These are phyloP conservation scores for Leishmania tarentolae DNA, from an alignment of 208 protist species.

Conservation along the genomic window DNA sequence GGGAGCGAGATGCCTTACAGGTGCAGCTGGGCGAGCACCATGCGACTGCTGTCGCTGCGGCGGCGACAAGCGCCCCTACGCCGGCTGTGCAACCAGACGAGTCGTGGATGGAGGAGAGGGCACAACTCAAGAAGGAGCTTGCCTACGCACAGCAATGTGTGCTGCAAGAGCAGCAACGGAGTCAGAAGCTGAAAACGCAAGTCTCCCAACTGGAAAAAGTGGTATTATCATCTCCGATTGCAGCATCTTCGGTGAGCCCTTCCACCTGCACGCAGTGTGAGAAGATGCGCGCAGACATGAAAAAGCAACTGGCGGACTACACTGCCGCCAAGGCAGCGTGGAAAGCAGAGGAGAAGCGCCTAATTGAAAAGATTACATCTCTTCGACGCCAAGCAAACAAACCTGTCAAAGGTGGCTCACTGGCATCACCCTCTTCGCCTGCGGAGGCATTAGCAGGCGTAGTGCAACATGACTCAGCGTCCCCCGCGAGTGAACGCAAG, in stretches of 20 bases:
- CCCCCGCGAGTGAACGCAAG: slow-evolving; percentile 27
- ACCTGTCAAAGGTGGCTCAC: background rate
- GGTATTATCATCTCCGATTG: slow-evolving; percentile 6
- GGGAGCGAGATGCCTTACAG: slow-evolving; percentile 44
- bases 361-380: slow-evolving; percentile 20
- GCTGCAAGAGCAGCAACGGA: slow-evolving; percentile 36
- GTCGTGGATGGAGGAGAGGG: slow-evolving; percentile 37
- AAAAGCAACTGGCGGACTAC: slow-evolving; percentile 18
- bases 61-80: background rate
- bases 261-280: slow-evolving; percentile 10
- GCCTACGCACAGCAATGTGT: slow-evolving; percentile 37
- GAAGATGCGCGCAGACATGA: slow-evolving; percentile 19
- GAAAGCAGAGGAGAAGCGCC: slow-evolving; percentile 30
- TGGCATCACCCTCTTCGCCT: background rate
- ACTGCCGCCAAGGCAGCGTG: slow-evolving; percentile 8
- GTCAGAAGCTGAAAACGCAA: slow-evolving; percentile 26
- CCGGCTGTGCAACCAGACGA: slow-evolving; percentile 12
- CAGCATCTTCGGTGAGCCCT: background rate
- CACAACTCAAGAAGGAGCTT: slow-evolving; percentile 44
- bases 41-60: background rate
- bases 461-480: slow-evolving; percentile 1
- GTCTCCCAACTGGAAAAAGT: slow-evolving; percentile 39
- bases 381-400: slow-evolving; percentile 19
- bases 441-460: background rate
- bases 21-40: slow-evolving; percentile 27